These are phyloP conservation scores for Rhynchosporium secalis DNA, from an alignment of 2,329 filamentous ascomycete species.

Conservation along the genomic window DNA sequence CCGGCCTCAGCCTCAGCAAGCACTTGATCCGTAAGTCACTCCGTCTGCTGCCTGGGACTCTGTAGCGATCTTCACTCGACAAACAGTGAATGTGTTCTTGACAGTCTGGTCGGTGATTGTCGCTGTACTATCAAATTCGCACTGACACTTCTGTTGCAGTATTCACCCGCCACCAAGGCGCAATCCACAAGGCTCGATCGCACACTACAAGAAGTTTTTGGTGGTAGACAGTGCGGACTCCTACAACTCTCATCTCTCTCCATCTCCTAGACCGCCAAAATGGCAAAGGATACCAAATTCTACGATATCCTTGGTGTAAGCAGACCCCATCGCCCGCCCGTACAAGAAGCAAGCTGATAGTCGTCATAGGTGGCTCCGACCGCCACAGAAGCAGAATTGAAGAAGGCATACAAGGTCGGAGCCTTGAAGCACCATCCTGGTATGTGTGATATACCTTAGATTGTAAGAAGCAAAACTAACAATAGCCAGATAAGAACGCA, in stretches of 20 bases:
- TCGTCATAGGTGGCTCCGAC: constrained; percentile 67
- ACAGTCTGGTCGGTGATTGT: background rate
- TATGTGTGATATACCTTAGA: constrained; percentile 46
- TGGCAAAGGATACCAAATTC: constrained; percentile 78
- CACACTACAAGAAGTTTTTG: constrained; percentile 8
- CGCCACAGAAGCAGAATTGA: constrained; percentile 82
- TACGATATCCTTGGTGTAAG: constrained; percentile 79
- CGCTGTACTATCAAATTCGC: background rate
- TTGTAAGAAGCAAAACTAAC: constrained; percentile 21
- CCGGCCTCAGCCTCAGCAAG: constrained; percentile 22
- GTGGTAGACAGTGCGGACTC: constrained; percentile 1
- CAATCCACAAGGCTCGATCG: constrained; percentile 12
- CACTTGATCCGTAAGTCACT: constrained; percentile 16
- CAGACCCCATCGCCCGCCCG: constrained; percentile 25
- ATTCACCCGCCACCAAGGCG: constrained; percentile 13
- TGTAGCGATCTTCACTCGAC: background rate
- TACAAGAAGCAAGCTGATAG: constrained; percentile 35
- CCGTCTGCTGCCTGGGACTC: constrained; percentile 16
- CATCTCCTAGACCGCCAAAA: constrained; percentile 45
- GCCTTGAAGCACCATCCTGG: constrained; percentile 84
- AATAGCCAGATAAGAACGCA: constrained; percentile 81
- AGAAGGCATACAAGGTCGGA: constrained; percentile 84
- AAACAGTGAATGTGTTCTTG: background rate
- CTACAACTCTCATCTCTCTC: constrained; percentile 19
- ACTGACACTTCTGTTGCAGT: constrained; percentile 14